These are phyloP conservation scores for Pisolithus microcarpus DNA, from an alignment of 768 basidiomycete species.

Conservation along the genomic window DNA sequence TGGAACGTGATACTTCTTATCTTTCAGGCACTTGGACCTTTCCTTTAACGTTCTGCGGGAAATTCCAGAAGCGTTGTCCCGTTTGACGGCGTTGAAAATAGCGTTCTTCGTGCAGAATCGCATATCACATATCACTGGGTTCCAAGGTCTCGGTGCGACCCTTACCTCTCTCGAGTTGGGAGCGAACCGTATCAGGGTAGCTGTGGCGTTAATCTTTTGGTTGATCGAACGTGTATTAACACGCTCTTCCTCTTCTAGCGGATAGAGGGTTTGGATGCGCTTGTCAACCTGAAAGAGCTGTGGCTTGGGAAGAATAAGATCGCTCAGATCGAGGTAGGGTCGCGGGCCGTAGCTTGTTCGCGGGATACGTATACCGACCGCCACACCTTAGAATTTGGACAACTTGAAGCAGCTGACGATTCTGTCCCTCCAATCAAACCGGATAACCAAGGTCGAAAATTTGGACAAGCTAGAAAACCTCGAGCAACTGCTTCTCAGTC, in stretches of 20 bases:
- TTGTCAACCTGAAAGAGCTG: conserved; percentile 82
- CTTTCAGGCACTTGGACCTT: conserved; percentile 72
- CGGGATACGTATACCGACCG: background rate
- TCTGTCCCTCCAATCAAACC: conserved; percentile 88
- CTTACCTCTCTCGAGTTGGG: conserved; percentile 86
- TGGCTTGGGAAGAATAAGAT: conserved; percentile 99
- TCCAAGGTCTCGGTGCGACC: conserved; percentile 47
- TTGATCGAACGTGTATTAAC: background rate
- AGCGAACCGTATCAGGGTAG: conserved; percentile 83
- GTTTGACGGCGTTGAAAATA: conserved; percentile 57
- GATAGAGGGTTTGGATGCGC: conserved; percentile 78
- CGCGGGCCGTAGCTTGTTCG: background rate
- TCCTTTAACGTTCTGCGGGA: conserved; percentile 87
- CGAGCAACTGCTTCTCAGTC: conserved; percentile 88
- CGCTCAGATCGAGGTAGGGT: conserved; percentile 65
- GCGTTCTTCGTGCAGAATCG: conserved; percentile 97
- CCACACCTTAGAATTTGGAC: conserved; percentile 50
- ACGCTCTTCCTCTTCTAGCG: conserved; percentile 38
- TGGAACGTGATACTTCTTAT: background rate
- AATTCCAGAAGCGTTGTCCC: conserved; percentile 55
- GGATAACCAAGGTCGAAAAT: conserved; percentile 82
- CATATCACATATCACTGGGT: conserved; percentile 69
- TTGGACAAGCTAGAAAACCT: conserved; percentile 65
- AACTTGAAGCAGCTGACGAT: conserved; percentile 71
- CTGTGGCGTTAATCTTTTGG: background rate